Conservation (phyloP, 106 monocot species). For the Allium fistulosum region DNA sequence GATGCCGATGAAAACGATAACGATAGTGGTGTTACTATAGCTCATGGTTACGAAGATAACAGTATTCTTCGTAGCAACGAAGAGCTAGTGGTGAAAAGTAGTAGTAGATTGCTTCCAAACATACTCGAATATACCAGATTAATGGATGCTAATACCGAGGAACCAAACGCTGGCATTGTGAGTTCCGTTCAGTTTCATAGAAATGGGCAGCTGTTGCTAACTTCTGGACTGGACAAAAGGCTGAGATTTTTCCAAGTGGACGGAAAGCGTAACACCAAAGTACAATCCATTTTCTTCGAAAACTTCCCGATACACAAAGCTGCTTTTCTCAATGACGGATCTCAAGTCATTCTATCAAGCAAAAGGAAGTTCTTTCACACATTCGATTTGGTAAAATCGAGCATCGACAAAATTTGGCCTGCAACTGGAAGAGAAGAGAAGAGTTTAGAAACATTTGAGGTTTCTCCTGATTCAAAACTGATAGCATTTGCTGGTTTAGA, state of each 20-base stretch:
- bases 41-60: conserved; percentile 19
- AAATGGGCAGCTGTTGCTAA: conserved; percentile 70
- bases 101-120: conserved; percentile 57
- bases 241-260: conserved; percentile 86
- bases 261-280: conserved; percentile 72
- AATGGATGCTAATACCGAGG: conserved; percentile 60
- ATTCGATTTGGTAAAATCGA: conserved; percentile 73
- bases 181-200: conserved; percentile 84
- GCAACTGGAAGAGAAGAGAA: conserved; percentile 80
- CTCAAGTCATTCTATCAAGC: conserved; percentile 66
- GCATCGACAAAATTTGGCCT: conserved; percentile 64
- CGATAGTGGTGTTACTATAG: conserved; percentile 29
- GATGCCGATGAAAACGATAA: conserved; percentile 33
- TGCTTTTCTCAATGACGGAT: conserved; percentile 78
- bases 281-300: conserved; percentile 67
- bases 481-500: conserved; percentile 84
- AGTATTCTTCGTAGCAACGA: conserved; percentile 48
- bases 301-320: conserved; percentile 78
- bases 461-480: conserved; percentile 81
- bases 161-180: conserved; percentile 54
- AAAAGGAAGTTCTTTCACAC: conserved; percentile 84
- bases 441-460: conserved; percentile 73
- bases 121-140: conserved; percentile 67
- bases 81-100: conserved; percentile 45
- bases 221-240: conserved; percentile 52